phyloP scores from a whole-genome alignment of 805 yeast genomes.

The Brettanomyces anomalus region DNA sequence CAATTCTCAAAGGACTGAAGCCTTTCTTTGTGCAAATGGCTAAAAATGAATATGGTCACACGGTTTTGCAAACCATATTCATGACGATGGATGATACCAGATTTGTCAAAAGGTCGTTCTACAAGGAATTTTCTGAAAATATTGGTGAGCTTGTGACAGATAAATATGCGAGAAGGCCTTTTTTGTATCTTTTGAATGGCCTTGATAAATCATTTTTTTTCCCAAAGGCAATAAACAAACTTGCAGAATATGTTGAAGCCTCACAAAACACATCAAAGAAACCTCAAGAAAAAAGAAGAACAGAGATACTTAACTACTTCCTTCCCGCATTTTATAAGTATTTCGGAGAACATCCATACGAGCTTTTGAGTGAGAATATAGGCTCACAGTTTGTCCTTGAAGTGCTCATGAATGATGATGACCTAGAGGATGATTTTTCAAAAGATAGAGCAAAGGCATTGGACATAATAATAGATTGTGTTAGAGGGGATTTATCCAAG shows the following conservation, averaged over 20 bases:
- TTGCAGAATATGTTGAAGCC: conserved; percentile 50
- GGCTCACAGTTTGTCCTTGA: conserved; percentile 83
- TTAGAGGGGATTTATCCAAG: conserved; percentile 58
- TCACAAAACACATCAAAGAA: conserved; percentile 73
- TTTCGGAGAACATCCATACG: conserved; percentile 40
- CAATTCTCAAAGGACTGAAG: conserved; percentile 61
- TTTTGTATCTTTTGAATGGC: conserved; percentile 71
- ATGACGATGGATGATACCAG: conserved; percentile 93
- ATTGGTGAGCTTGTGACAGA: conserved; percentile 51
- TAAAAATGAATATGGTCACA: conserved; percentile 78
- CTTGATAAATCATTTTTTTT: conserved; percentile 75
- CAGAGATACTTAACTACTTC: conserved; percentile 57
- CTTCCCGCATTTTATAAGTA: conserved; percentile 55
- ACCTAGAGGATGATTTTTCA: conserved; percentile 23
- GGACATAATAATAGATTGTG: conserved; percentile 44
- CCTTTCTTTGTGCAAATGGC: conserved; percentile 69
- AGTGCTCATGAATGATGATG: conserved; percentile 42
- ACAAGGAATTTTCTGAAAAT: conserved; percentile 42
- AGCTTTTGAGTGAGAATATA: conserved; percentile 54
- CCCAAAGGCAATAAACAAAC: conserved; percentile 53
- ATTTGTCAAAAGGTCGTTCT: conserved; percentile 64
- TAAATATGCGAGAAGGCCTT: conserved; percentile 83
- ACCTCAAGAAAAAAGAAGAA: conserved; percentile 67
- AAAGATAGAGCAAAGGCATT: conserved; percentile 37
- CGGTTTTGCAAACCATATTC: conserved; percentile 68